Conservation (phyloP, 768 basidiomycete species). For the Lactarius akahatsu region DNA sequence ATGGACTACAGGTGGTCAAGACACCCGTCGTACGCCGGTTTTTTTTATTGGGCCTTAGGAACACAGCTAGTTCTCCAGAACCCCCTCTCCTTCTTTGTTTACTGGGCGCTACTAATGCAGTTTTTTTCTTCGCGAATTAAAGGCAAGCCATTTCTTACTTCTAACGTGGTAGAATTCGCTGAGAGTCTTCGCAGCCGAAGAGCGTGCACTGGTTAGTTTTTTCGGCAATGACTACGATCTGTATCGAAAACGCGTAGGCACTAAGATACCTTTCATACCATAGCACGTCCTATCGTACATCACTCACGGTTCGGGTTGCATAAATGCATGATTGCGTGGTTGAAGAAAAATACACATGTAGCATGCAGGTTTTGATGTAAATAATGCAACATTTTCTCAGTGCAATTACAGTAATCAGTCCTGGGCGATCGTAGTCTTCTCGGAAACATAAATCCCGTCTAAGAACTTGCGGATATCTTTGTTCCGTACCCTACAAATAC, state of each 20-base stretch:
- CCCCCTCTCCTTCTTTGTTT: slow-evolving; percentile 66
- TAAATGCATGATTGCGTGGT: slow-evolving; percentile 34
- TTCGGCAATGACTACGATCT: slow-evolving; percentile 85
- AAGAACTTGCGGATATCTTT: slow-evolving; percentile 99
- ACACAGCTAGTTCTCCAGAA: slow-evolving; percentile 93
- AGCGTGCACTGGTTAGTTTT: slow-evolving; percentile 73
- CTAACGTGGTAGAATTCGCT: background rate
- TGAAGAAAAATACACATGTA: slow-evolving; percentile 32
- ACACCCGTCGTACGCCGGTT: slow-evolving; percentile 96
- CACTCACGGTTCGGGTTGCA: slow-evolving; percentile 1
- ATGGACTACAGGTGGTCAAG: slow-evolving; percentile 63
- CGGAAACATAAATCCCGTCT: slow-evolving; percentile 90
- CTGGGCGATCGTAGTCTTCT: slow-evolving; percentile 61
- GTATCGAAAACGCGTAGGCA: slow-evolving; percentile 78
- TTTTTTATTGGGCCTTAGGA: slow-evolving; percentile 97
- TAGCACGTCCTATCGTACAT: slow-evolving; percentile 35
- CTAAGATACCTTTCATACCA: slow-evolving; percentile 82
- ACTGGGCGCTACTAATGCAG: slow-evolving; percentile 67
- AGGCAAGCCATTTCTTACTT: slow-evolving; percentile 50
- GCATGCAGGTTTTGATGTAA: slow-evolving; percentile 35
- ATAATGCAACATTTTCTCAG: background rate
- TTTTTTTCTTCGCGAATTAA: slow-evolving; percentile 84
- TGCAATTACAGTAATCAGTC: background rate
- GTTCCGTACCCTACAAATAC: slow-evolving; percentile 94
- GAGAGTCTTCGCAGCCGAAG: slow-evolving; percentile 60